A percentile compares a stretch with the other conserved stretches of the same genome.
Evolutionary conservation across 495 filamentous ascomycete genomes (phyloP).

Genomic region (Penicillium pancosmium): DNA sequence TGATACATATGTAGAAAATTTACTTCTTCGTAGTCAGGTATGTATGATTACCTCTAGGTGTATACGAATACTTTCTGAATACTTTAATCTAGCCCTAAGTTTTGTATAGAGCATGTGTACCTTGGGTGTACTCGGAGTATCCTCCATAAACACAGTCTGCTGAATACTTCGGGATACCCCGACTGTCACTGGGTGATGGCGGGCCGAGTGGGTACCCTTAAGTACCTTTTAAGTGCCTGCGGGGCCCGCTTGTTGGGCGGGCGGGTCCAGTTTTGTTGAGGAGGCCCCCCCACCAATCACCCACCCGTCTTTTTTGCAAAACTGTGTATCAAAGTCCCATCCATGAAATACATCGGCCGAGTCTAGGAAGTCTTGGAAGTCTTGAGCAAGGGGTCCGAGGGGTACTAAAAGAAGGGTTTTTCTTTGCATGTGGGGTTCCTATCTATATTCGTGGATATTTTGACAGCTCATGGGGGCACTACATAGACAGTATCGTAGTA

Average conservation of each 20-base stretch:
- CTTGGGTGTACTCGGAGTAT: neutral
- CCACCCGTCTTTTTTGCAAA: conserved; percentile 19
- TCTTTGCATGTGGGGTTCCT: neutral
- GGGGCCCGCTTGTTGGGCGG: conserved; percentile 23
- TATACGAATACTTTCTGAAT: no score
- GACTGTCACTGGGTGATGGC: neutral
- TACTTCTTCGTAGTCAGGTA: no score
- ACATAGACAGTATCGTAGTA: no score
- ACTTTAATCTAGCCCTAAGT: neutral
- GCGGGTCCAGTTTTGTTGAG: conserved; percentile 28
- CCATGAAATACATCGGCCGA: neutral
- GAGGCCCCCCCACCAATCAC: conserved; percentile 19
- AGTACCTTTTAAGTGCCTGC: neutral
- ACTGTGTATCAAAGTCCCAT: neutral
- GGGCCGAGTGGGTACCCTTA: neutral
- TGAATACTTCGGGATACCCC: neutral
- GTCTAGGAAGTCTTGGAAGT: neutral
- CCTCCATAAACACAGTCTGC: neutral
- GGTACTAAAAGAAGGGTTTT: neutral
- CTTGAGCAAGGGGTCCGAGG: neutral
- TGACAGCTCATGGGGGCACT: neutral
- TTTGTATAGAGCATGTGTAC: no score
- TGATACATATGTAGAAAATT: no score
- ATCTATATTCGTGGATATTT: neutral
- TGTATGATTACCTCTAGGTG: no score